Percentiles rank a stretch among this genome's conserved stretches.
Conservation (phyloP, 2,329 filamentous ascomycete genomes). For the Sporothrix schenckii region DNA sequence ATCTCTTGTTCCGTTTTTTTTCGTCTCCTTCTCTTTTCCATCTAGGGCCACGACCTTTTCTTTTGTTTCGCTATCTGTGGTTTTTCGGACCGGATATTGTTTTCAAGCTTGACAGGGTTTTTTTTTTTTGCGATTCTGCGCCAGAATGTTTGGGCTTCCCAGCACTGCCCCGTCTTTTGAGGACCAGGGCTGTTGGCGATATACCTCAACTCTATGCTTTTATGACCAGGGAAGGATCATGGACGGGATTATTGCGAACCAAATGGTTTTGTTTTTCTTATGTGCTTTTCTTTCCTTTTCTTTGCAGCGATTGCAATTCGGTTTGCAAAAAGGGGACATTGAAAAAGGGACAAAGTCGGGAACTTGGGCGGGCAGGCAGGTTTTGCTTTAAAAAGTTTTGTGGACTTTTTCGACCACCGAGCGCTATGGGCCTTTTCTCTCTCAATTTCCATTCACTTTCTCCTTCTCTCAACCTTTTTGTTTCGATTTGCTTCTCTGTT, state of each 20-base stretch:
- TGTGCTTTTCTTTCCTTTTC: no score
- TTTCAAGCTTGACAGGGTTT: neutral
- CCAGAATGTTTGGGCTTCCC: neutral
- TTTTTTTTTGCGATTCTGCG: neutral
- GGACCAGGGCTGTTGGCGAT: constrained; percentile 15
- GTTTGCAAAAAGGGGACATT: neutral
- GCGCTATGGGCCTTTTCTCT: neutral
- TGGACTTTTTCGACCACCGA: constrained; percentile 8
- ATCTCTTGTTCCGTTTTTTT: neutral
- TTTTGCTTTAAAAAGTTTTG: constrained; percentile 11
- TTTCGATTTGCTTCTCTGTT: neutral
- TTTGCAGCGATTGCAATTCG: neutral
- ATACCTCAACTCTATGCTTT: neutral
- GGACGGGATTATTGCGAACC: neutral
- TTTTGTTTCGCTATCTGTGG: constrained; percentile 1
- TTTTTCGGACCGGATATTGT: neutral
- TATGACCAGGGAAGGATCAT: constrained; percentile 21
- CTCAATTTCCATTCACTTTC: neutral
- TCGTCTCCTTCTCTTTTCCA: neutral
- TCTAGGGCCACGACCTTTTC: constrained; percentile 10
- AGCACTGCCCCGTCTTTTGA: neutral
- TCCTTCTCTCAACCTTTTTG: neutral
- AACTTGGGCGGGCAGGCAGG: neutral
- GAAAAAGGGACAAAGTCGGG: neutral
- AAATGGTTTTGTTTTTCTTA: neutral